A percentile compares a stretch with the other conserved stretches of the same genome.
These are phyloP conservation scores for Hypoxylon sp. DNA, from an alignment of 2,329 filamentous ascomycete genomes.

Conservation along the genomic window DNA sequence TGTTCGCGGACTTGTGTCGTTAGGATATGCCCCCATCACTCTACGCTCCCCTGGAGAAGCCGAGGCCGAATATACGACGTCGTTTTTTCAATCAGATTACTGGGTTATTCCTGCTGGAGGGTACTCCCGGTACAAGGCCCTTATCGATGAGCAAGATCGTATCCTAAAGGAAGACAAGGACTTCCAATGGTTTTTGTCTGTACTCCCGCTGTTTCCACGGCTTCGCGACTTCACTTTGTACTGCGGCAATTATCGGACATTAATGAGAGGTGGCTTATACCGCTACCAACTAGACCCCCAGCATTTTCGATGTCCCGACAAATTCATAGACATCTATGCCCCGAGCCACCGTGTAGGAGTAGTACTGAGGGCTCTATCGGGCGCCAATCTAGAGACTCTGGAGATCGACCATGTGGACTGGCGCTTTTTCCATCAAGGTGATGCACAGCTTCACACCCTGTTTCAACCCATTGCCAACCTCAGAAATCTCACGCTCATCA, in stretches of 20 bases:
- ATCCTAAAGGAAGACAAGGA: background rate
- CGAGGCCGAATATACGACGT: background rate
- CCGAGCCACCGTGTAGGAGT: background rate
- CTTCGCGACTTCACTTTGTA: slow-evolving; percentile 3
- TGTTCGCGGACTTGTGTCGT: background rate
- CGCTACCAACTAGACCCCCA: too few relatives aligned
- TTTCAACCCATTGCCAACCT: slow-evolving; percentile 7
- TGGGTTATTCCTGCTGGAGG: background rate
- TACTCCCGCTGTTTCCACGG: slow-evolving; percentile 1
- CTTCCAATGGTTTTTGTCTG: background rate
- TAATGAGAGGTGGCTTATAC: background rate
- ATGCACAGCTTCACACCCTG: background rate
- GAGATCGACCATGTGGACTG: slow-evolving; percentile 1
- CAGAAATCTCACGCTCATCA: background rate
- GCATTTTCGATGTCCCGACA: too few relatives aligned
- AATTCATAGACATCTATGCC: too few relatives aligned
- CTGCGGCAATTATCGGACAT: slow-evolving; percentile 1
- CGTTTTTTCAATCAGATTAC: background rate
- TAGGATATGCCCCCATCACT: slow-evolving; percentile 4
- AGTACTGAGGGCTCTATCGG: background rate
- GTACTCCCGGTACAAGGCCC: background rate
- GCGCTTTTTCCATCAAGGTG: background rate
- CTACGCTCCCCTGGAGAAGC: background rate
- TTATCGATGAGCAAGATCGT: slow-evolving; percentile 1
- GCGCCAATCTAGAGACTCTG: background rate